Conservation (phyloP, 768 basidiomycete species). For the Amanita jacksonii region DNA sequence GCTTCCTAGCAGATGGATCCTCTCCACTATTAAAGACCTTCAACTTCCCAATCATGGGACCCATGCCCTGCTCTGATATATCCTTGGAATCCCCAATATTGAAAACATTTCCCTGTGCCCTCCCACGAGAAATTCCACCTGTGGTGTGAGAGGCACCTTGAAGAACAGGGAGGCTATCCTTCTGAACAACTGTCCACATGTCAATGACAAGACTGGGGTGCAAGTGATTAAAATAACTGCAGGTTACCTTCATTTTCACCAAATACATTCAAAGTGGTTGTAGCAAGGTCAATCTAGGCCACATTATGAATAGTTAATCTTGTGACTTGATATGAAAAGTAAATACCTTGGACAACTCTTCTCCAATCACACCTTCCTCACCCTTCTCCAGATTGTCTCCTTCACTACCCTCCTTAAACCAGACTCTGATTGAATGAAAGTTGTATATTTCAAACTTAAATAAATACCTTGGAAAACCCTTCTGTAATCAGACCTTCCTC, state of each 20-base stretch:
- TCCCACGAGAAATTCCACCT: slow-evolving; percentile 11
- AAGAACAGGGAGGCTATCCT: not conserved
- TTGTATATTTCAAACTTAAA: not conserved
- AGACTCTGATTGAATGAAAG: not conserved
- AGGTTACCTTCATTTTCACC: slow-evolving; percentile 2
- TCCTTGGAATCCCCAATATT: slow-evolving; percentile 11
- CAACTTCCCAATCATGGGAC: not conserved
- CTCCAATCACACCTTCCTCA: no score
- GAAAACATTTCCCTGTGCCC: slow-evolving; percentile 12
- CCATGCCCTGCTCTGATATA: not conserved
- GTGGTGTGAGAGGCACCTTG: slow-evolving; percentile 10
- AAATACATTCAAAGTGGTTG: not conserved
- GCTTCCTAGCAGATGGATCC: not conserved
- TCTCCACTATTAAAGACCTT: not conserved
- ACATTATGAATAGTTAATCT: not conserved
- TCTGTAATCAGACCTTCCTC: not conserved
- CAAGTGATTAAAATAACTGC: not conserved
- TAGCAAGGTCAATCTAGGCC: not conserved
- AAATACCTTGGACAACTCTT: no score
- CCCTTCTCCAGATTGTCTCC: no score
- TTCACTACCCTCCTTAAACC: not conserved
- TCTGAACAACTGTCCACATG: not conserved
- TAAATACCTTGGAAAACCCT: no score
- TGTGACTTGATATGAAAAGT: not conserved
- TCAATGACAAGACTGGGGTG: not conserved